A percentile compares a stretch with the other conserved stretches of the same genome.
Conservation (phyloP, 2,329 filamentous ascomycete species). For the Xylaria multiplex region DNA sequence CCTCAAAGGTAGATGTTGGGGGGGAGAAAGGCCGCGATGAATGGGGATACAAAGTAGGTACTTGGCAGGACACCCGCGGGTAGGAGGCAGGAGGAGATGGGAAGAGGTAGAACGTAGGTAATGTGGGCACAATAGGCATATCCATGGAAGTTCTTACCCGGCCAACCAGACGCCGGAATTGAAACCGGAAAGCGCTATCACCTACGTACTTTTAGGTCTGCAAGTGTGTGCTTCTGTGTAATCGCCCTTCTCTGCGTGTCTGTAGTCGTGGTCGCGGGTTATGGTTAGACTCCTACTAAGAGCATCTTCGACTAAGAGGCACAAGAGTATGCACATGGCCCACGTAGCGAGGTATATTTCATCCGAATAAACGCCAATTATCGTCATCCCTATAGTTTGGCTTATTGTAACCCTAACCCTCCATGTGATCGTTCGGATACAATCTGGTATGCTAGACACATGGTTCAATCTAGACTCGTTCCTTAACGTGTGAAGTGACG, state of each 20-base stretch:
- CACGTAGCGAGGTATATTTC: background rate
- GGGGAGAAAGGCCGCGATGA: slow-evolving; percentile 15
- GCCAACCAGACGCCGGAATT: background rate
- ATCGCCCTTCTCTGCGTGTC: background rate
- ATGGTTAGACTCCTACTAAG: background rate
- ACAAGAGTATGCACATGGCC: too few relatives aligned
- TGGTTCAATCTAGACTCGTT: background rate
- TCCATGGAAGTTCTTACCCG: background rate
- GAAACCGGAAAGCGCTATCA: slow-evolving; percentile 17
- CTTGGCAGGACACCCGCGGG: background rate
- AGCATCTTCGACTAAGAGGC: too few relatives aligned
- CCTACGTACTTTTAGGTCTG: too few relatives aligned
- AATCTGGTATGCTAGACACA: background rate
- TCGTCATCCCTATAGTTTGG: background rate
- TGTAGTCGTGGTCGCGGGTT: background rate
- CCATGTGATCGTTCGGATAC: background rate
- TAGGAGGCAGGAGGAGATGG: too few relatives aligned
- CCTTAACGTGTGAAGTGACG: background rate
- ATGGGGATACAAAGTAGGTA: background rate
- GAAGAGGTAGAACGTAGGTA: background rate
- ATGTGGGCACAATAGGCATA: background rate
- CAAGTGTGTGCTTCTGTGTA: background rate
- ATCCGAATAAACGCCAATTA: background rate
- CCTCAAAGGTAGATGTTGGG: background rate
- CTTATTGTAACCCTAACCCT: background rate